Conservation (phyloP, 1,139 yeast species). For the Casaregolazyma suthepensis region DNA sequence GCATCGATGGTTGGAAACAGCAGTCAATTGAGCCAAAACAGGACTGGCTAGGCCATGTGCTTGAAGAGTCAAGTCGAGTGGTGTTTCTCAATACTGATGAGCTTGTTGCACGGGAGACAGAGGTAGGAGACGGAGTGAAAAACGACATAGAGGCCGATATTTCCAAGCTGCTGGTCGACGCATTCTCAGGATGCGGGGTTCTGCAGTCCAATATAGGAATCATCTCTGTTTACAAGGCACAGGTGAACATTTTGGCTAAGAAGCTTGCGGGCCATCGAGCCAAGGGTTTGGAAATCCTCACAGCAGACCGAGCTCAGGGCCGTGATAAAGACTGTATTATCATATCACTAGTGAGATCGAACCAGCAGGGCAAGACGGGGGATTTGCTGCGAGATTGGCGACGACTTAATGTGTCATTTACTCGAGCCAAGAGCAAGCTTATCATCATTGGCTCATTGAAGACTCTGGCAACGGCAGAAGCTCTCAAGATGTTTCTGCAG, state of each 20-base stretch:
- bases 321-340: constrained; percentile 88
- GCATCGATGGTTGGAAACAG: constrained; percentile 15
- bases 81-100: constrained; percentile 73
- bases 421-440: constrained; percentile 81
- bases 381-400: constrained; percentile 83
- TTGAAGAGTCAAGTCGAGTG: constrained; percentile 45
- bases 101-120: constrained; percentile 53
- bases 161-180: constrained; percentile 55
- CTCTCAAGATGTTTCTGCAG: constrained; percentile 57
- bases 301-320: constrained; percentile 96
- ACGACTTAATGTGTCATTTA: constrained; percentile 87
- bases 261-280: constrained; percentile 36
- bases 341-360: constrained; percentile 81
- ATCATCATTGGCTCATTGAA: constrained; percentile 71
- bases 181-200: constrained; percentile 57
- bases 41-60: constrained; percentile 42
- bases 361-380: constrained; percentile 62
- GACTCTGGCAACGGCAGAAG: constrained; percentile 52
- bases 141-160: constrained; percentile 68
- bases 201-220: constrained; percentile 61
- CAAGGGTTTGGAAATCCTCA: constrained; percentile 60
- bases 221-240: constrained; percentile 84
- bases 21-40: constrained; percentile 5
- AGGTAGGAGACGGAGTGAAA: constrained; percentile 52
- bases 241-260: constrained; percentile 51